Base-by-base conservation (phyloP, 2,329 filamentous ascomycete genomes). In the Rosellinia necatrix region DNA sequence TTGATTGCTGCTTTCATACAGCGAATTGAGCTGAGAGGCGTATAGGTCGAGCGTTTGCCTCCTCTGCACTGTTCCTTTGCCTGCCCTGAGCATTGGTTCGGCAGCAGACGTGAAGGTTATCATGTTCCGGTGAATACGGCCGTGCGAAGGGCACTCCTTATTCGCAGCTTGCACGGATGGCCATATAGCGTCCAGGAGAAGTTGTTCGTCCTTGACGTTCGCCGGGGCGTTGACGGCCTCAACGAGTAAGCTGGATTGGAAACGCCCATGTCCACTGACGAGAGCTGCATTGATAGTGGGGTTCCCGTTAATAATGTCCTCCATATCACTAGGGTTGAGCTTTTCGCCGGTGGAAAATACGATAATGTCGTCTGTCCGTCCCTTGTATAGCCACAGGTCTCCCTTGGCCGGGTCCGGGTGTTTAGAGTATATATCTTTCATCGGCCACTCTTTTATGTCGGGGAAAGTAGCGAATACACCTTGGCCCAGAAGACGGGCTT, bases 331-430 rank as follows among this genome's bases (percentile, higher is more conserved):
- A 0, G 77, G 75, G 40, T 78, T 77, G 7, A 78, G 62, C 58
- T 79, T 79, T 47, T 76, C 71, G 1, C 74, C 75, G 1, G 67
- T 75, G 0, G 71, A 70, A 27, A 77, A 72, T 3, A 77, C 72
- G 21, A 68, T 61, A 24, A 65, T 64, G 19, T 68, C 64, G 32
- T 64, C 74, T 0, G 62, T 58, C 0, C 73, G 69, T 0, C 72
- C 71, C 6, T 59, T 49, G 30, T 72, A 71, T 2, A 67, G 49
- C 72, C 72, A 76, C 17, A 64, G 52, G 17, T 71, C 53, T 6
- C 64, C 46, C 4, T 70, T 71, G 0, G 62, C 69, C 0, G 73
- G 73, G 71, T 64, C 71, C 0, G 73, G 73, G 24, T 66, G 64
- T 8, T 55, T 57, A 3, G 48, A 53, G 48, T 61, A 66, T 6